These are phyloP conservation scores for Wickerhamomyces sp. DNA, from an alignment of 1,139 yeast species.

Conservation along the genomic window DNA sequence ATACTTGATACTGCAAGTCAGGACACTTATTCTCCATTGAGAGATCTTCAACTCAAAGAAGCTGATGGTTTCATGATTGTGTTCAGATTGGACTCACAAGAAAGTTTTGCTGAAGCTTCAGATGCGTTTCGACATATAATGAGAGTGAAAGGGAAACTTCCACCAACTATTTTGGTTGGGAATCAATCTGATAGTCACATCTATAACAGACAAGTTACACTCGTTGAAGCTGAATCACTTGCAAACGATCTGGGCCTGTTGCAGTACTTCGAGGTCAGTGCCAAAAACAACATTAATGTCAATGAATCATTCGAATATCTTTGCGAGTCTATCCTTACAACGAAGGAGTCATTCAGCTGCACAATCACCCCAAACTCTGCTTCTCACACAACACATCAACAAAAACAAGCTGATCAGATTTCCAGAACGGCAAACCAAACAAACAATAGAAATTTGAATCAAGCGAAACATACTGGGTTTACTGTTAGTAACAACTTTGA, in stretches of 20 bases:
- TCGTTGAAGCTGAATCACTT: constrained; percentile 51
- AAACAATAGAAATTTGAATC: no score
- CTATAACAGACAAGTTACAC: constrained; percentile 46
- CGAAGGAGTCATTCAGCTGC: no score
- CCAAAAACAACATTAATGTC: constrained; percentile 59
- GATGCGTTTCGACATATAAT: constrained; percentile 14
- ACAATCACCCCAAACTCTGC: not conserved
- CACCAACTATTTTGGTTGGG: constrained; percentile 73
- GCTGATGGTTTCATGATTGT: constrained; percentile 77
- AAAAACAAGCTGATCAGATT: no score
- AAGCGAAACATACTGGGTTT: no score
- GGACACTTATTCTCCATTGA: constrained; percentile 77
- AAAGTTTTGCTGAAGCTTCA: constrained; percentile 10
- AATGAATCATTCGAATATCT: constrained; percentile 41
- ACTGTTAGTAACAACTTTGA: no score
- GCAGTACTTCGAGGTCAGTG: constrained; percentile 52
- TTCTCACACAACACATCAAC: not conserved
- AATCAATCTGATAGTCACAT: constrained; percentile 61
- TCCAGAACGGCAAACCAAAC: no score
- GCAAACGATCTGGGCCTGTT: constrained; percentile 53
- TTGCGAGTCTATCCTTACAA: not conserved
- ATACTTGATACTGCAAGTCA: constrained; percentile 83
- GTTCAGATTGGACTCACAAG: constrained; percentile 24
- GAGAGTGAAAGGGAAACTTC: constrained; percentile 35
- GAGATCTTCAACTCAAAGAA: constrained; percentile 72